Evolutionary conservation across 306 rosid genomes (phyloP).

Genomic region (Prunus mongolica): DNA sequence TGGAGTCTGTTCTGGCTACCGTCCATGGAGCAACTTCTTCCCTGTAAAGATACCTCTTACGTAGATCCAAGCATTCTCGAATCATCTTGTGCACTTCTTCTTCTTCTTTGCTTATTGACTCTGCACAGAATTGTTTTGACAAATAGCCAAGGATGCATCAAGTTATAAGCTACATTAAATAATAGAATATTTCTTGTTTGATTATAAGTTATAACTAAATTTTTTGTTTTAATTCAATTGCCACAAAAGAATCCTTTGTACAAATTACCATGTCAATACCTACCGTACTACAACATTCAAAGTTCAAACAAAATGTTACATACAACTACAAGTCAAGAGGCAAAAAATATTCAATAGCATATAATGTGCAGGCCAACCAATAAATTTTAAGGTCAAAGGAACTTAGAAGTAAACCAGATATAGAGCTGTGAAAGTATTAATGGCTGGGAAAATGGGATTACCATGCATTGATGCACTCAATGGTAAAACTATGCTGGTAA

Average conservation of each 20-base stretch:
- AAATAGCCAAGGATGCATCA: not conserved
- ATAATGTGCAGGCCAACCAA: not conserved
- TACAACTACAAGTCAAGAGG: not conserved
- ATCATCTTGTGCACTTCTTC: conserved; percentile 36
- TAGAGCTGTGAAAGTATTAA: not conserved
- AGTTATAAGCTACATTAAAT: not conserved
- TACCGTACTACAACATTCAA: not conserved
- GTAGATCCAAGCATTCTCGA: conserved; percentile 40
- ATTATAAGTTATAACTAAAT: not conserved
- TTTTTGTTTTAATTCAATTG: not conserved
- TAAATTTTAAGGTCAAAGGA: not conserved
- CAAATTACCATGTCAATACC: not conserved
- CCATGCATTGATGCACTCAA: conserved; percentile 34
- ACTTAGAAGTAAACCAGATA: not conserved
- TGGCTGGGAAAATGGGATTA: conserved; percentile 24
- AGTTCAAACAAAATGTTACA: not conserved
- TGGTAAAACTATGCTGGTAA: conserved; percentile 35
- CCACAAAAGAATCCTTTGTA: not conserved
- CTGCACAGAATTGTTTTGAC: conserved; percentile 9
- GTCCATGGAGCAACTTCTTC: conserved; percentile 35
- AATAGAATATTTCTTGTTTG: not conserved
- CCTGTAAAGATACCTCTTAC: conserved; percentile 29
- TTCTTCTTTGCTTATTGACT: conserved; percentile 33
- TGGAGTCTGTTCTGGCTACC: conserved; percentile 12
- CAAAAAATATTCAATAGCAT: conserved; percentile 3